Percentiles rank a stretch among this genome's conserved stretches.
phyloP scores from a whole-genome alignment of 1,284 basidiomycete species.

The Tetrapyrgos nigripes region DNA sequence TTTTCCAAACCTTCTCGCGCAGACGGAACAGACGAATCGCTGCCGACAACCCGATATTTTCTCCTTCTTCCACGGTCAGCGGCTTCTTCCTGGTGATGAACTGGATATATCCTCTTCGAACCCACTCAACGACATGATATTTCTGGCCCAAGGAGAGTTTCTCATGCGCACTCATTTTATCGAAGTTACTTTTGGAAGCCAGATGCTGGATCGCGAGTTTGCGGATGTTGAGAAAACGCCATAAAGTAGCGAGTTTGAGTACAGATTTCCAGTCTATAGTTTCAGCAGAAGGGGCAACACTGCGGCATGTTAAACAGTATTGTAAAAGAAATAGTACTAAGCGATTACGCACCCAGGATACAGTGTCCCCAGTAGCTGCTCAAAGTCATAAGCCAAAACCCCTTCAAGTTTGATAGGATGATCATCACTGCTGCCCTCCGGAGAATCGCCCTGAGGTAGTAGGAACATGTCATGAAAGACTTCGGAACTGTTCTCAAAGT shows the following conservation, averaged over 20 bases:
- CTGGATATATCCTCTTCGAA: constrained; percentile 37
- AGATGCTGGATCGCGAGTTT: constrained; percentile 53
- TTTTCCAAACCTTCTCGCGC: constrained; percentile 37
- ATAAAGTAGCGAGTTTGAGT: constrained; percentile 53
- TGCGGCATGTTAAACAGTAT: too few species aligned
- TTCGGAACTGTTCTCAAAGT: constrained; percentile 31
- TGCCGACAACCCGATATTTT: constrained; percentile 53
- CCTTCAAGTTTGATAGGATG: constrained; percentile 36
- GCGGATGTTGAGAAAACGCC: constrained; percentile 57
- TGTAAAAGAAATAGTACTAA: constrained; percentile 33
- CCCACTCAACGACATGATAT: constrained; percentile 1
- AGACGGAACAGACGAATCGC: constrained; percentile 53
- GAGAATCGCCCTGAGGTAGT: constrained; percentile 17
- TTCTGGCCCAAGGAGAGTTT: constrained; percentile 9
- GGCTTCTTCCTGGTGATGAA: constrained; percentile 53
- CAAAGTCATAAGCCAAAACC: constrained; percentile 31
- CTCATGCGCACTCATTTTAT: constrained; percentile 15
- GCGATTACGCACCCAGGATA: constrained; percentile 35
- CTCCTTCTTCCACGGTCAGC: constrained; percentile 52
- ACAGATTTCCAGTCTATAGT: constrained; percentile 57
- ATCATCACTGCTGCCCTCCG: constrained; percentile 37
- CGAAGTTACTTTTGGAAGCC: constrained; percentile 38
- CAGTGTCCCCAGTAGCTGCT: constrained; percentile 37
- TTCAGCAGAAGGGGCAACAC: not conserved
- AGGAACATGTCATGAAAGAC: constrained; percentile 34